Percentiles rank a stretch among this genome's conserved stretches.
phyloP scores from a whole-genome alignment of 179 eudicot genomes.

The Drosera spatulata region DNA sequence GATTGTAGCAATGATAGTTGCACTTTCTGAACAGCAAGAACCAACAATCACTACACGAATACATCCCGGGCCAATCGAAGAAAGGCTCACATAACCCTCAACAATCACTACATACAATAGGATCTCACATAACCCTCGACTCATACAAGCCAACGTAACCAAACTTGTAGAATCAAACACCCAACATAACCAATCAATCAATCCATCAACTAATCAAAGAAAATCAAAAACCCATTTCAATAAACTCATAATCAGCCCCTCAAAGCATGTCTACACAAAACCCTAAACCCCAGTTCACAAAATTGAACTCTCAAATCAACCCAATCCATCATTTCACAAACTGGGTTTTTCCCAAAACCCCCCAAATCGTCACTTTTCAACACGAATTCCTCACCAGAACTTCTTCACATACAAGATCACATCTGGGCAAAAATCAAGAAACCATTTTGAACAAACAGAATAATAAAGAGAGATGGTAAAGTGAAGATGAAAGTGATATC shows the following conservation, averaged over 20 bases:
- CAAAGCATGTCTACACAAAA: too few relatives aligned
- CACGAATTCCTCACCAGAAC: not conserved
- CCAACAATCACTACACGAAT: not conserved
- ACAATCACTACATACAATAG: not conserved
- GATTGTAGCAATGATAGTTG: conserved; percentile 82
- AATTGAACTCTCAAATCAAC: too few relatives aligned
- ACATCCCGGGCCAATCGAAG: not conserved
- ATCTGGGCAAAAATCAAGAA: not conserved
- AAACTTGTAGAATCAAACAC: too few relatives aligned
- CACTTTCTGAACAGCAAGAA: conserved; percentile 50
- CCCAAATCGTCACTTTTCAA: not conserved
- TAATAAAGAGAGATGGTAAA: not conserved
- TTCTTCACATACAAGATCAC: not conserved
- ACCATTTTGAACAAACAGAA: not conserved
- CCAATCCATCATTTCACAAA: too few relatives aligned
- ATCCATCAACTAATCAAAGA: too few relatives aligned
- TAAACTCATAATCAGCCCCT: too few relatives aligned
- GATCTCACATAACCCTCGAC: too few relatives aligned
- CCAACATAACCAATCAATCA: too few relatives aligned
- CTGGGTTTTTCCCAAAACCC: too few relatives aligned
- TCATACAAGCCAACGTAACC: too few relatives aligned
- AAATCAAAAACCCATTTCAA: too few relatives aligned
- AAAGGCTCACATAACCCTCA: not conserved
- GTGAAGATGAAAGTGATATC: conserved; percentile 1
- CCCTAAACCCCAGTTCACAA: too few relatives aligned